Conservation (phyloP, 495 filamentous ascomycete species). For the Cryomyces antarcticus region DNA sequence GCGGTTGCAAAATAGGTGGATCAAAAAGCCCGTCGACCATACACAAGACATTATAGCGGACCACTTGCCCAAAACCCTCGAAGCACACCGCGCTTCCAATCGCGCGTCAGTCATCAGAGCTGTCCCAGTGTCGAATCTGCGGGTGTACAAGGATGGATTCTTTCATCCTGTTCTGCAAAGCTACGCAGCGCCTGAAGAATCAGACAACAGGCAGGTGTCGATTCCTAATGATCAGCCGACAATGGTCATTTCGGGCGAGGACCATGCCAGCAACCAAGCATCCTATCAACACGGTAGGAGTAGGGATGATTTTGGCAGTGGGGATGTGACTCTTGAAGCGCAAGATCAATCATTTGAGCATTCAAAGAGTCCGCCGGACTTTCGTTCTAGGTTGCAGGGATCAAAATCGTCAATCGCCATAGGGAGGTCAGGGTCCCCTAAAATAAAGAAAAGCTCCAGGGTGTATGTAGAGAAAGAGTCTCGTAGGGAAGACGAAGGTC, state of each 20-base stretch:
- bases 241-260: background rate
- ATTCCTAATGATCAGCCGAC: background rate
- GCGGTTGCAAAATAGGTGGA: background rate
- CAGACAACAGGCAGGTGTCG: background rate
- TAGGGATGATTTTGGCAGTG: no score
- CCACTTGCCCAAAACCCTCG: slow-evolving; percentile 24
- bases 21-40: background rate
- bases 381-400: no score
- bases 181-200: background rate
- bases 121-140: background rate
- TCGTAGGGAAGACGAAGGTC: background rate
- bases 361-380: no score
- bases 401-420: no score
- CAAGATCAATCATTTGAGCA: no score
- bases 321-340: no score
- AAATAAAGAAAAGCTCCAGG: no score
- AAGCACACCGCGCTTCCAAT: slow-evolving; percentile 30
- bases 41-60: slow-evolving; percentile 8
- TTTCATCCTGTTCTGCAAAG: background rate
- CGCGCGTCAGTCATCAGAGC: slow-evolving; percentile 22
- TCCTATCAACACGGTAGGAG: background rate
- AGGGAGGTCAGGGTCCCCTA: no score
- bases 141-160: background rate
- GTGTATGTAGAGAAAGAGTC: no score
- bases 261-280: background rate